phyloP scores from a whole-genome alignment of 345 rosid species.

The Angophora floribunda region DNA sequence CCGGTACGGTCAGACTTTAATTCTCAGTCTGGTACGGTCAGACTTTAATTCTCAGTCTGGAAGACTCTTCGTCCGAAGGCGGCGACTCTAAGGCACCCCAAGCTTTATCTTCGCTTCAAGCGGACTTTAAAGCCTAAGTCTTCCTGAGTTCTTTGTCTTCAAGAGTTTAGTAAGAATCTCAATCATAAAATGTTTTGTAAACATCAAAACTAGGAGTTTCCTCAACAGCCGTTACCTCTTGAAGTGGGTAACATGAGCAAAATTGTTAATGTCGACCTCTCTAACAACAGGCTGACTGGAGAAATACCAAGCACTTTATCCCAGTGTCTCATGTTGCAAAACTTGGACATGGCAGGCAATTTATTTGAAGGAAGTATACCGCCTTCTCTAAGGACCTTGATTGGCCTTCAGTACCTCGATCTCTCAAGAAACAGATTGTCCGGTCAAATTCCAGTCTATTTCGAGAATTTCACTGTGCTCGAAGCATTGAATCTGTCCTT shows the following conservation, averaged over 20 bases:
- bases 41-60: too few species aligned
- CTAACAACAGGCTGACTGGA: rapidly evolving
- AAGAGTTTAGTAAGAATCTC: too few species aligned
- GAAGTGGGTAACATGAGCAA: background rate
- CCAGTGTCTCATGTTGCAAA: rapidly evolving
- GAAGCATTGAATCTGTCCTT: rapidly evolving
- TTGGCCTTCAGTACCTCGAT: background rate
- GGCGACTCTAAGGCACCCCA: too few species aligned
- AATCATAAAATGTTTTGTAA: too few species aligned
- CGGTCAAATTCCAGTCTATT: background rate
- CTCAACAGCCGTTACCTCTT: background rate
- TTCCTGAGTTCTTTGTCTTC: too few species aligned
- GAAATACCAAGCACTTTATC: background rate
- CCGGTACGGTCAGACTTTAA: too few species aligned
- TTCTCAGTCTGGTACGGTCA: too few species aligned
- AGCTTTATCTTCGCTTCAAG: too few species aligned
- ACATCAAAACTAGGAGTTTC: too few species aligned
- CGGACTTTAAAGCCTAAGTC: too few species aligned
- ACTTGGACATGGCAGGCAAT: background rate
- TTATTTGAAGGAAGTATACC: background rate
- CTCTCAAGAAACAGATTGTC: background rate
- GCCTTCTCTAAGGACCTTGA: background rate
- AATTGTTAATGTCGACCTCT: background rate
- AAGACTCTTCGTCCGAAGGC: too few species aligned
- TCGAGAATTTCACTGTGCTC: background rate